Base-by-base conservation (phyloP, 2,329 filamentous ascomycete species). In the Fusarium temperatum region DNA sequence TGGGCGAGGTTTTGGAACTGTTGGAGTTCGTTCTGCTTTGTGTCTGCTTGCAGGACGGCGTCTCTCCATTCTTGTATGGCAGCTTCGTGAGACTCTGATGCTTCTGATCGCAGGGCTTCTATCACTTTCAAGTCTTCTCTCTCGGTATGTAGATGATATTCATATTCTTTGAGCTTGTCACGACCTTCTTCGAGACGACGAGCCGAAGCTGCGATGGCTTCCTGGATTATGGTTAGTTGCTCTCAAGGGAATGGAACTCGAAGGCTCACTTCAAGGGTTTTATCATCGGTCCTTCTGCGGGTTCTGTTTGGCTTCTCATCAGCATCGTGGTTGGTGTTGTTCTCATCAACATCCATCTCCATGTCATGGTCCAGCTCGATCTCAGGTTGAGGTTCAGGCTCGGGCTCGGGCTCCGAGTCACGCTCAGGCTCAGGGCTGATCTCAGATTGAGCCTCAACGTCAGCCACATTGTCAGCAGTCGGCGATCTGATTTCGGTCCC, bases 261-360 rank as follows among this genome's bases (percentile, higher is more conserved):
- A 35, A 26, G 5, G 28, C 58, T 55, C 11, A 61, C 58, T 4
- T 55, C 36, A 55, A 61, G 28, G 3, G 39, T 41, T 41, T 41
- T 13, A 5, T 47, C 9, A 14, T 36, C 11, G n/a, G 32, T n/a
- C 30, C 20, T 11, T 24, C 18, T 18, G 7, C 28, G 41, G 10
- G 36, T 38, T 11, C 14, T 35, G 36, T 35, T 54, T 30, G 17
- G 13, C 11, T 41, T n/a, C n/a, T 42, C 47, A 4, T 15, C 28
- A n/a, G 12, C 15, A 30, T 30, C 26, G 56, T 3, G 22, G 32
- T n/a, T 28, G 4, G n/a, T 38, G 12, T 54, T 53, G n/a, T 28
- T 61, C 6, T 61, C 45, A 26, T 60, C 58, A 36, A 61, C 36
- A 35, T 61, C 58, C 58, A 61, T 61, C 36, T 54, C 28, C 58